phyloP scores from a whole-genome alignment of 495 filamentous ascomycete genomes.

The Neurospora discreta region DNA sequence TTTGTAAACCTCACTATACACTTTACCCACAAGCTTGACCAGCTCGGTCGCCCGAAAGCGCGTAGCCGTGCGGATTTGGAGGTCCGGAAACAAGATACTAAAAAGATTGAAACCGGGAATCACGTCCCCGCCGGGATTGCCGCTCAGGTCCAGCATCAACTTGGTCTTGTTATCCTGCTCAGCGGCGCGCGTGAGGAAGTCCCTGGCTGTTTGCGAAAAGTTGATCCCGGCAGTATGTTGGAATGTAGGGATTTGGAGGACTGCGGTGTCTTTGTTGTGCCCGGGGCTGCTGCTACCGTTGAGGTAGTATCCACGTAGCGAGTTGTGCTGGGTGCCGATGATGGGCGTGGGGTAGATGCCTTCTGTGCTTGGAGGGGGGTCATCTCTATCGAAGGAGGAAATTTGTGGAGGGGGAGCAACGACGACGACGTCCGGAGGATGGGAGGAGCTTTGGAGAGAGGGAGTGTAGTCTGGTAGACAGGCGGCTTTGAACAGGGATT shows the following conservation, averaged over 20 bases:
- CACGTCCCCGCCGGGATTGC: not conserved
- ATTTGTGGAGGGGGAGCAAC: not conserved
- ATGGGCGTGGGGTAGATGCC: not conserved
- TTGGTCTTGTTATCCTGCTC: not conserved
- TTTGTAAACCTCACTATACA: not conserved
- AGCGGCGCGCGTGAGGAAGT: not conserved
- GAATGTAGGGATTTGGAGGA: not conserved
- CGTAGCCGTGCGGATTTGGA: not conserved
- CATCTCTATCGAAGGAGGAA: too few species aligned
- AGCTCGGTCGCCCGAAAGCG: not conserved
- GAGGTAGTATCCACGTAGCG: not conserved
- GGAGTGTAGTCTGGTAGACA: not conserved
- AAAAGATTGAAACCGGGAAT: not conserved
- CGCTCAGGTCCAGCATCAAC: not conserved
- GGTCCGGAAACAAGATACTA: not conserved
- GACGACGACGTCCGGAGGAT: not conserved
- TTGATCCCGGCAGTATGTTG: accelerated
- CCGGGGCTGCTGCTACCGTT: too few species aligned
- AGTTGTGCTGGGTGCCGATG: accelerated
- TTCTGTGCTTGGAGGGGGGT: not conserved
- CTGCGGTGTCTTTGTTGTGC: not conserved
- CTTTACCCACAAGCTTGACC: not conserved
- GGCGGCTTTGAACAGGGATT: not conserved
- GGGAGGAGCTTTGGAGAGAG: not conserved
- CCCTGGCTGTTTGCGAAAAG: not conserved